Evolutionary conservation across 129 eudicot genomes (phyloP).

Genomic region (Erigeron canadensis): DNA sequence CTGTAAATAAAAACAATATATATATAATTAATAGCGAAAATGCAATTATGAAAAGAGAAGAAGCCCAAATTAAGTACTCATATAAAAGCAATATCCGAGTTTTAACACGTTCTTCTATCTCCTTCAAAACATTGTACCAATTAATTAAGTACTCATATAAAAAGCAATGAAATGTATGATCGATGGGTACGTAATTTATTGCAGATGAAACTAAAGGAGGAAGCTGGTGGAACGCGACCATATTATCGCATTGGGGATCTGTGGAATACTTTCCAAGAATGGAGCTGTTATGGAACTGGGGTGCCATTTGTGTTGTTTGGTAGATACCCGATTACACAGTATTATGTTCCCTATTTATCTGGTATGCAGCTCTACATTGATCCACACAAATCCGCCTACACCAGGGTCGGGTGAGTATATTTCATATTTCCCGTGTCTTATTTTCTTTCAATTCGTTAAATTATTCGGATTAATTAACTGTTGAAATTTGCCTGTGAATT

Average conservation of each 20-base stretch:
- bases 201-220: conserved; percentile 38
- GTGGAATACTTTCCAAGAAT: conserved; percentile 53
- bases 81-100: neutral
- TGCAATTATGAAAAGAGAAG: neutral
- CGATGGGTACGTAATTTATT: conserved; percentile 9
- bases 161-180: conserved; percentile 1
- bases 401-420: conserved; percentile 39
- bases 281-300: conserved; percentile 80
- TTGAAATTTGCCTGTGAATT: too few relatives aligned
- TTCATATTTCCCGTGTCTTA: neutral
- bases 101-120: too few relatives aligned
- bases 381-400: conserved; percentile 39
- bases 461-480: neutral
- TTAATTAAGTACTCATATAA: too few relatives aligned
- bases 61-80: too few relatives aligned
- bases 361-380: conserved; percentile 68
- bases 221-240: conserved; percentile 35
- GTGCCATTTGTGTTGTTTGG: conserved; percentile 62
- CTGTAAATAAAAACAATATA: conserved; percentile 3
- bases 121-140: too few relatives aligned
- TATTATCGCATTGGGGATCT: conserved; percentile 56
- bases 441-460: neutral
- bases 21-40: conserved; percentile 2
- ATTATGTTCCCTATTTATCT: conserved; percentile 68
- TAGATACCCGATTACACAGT: conserved; percentile 47